Evolutionary conservation across 2,329 filamentous ascomycete species (phyloP), one percentile per base, ranked within the genome.

Genomic region (Aureobasidium uvarum): DNA sequence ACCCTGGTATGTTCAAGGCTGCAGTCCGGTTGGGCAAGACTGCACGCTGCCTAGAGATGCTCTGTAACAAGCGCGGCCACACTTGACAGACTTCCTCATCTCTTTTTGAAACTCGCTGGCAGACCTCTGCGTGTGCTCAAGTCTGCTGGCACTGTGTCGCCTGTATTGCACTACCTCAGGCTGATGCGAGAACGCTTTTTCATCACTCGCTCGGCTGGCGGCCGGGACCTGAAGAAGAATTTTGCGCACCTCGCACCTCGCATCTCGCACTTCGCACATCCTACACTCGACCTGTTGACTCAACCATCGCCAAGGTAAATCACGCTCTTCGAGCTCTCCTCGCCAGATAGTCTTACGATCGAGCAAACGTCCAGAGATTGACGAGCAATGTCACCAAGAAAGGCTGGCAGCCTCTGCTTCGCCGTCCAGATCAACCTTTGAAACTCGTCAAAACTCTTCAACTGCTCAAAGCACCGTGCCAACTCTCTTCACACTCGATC

Each of bases 81-180:
- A 14, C 38, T 31, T 41, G 38, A 18, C 18, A 56, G 54, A 43
- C 54, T 28, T 38, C 8, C 54, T 39, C 36, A 11, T 25, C 25
- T 25, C 20, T 43, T 36, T 36, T 33, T 33, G 31, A 1, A 33
- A 25, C 25, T 25, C 25, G 31, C 31, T 33, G 5, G 31, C 5
- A 33, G 31, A 10, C 31, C 31, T 6, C 31, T 33, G 31, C 20
- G 25, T 25, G 2, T 5, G 3, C 8, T 36, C 13, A 55, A 18
- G 36, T 55, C 52, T 41, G 20, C 20, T 41, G 36, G 36, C 86
- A 90, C 85, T 78, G 88, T 90, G 87, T 90, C 86, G 85, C 83
- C 81, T 83, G 86, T 86, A 85, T 88, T 84, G 86, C 88, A 90
- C 88, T 90, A 84, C 81, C 83, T 85, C 86, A 81, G 85, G 85